Evolutionary conservation across 371 early-diverging fungal species (phyloP), one percentile per base, ranked within the genome.

Genomic region (Apophysomyces trapeziformis): DNA sequence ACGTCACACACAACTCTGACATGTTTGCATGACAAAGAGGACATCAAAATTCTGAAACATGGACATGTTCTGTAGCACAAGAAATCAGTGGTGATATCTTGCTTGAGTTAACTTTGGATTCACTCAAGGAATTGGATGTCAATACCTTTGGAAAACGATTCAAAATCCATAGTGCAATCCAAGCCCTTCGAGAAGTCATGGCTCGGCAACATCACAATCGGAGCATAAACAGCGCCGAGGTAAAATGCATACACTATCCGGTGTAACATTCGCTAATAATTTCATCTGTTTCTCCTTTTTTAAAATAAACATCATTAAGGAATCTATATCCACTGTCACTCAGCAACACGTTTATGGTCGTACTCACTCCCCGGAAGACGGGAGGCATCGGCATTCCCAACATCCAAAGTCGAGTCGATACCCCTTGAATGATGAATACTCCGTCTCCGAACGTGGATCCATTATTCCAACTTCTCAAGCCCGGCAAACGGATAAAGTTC

Each of bases 31-130:
- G 58, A 41, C 26, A 45, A 56, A 41, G 47, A 43, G 37, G 32
- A 32, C 37, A 60, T 38, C 41, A 7, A 64, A 64, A 56, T 26
- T 57, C n/a, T 39, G 32, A 35, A 58, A 18, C 32, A 38, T 21
- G 14, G 39, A 46, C n/a, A 37, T 41, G 21, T 38, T 13, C 26
- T 64, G 43, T 68, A 84, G 85, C 83, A 5, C 82, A 86, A 61
- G 89, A 89, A 41, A 87, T 89, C 50, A 83, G 83, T 11, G 89
- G 89, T 16, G 87, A 87, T 26, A 81, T 85, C 11, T 70, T 89
- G 13, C 58, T 87, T 13, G 85, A 85, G 45, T 64, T 89, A 38
- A 77, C 83, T 47, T 66, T 87, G 46, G 75, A 83, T 50, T 82
- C 85, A 8, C 70, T 89, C 26, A 89, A 89, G 63, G 89, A 89